Conservation (phyloP, 495 filamentous ascomycete genomes). For the Penicillium alfredii region DNA sequence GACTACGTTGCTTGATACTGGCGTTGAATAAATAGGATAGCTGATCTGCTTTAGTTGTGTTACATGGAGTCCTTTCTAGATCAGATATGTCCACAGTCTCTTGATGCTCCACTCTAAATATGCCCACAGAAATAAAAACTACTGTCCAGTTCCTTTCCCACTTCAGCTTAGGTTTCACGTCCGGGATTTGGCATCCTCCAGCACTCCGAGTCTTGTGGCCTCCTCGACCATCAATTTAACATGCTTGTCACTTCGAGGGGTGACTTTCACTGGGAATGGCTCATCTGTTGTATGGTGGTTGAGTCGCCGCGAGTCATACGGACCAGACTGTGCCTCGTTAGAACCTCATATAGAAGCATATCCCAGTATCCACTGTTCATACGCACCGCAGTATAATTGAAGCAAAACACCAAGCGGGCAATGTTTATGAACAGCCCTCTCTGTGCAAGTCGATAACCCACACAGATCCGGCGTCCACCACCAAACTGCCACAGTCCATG, state of each 20-base stretch:
- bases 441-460: conserved; percentile 41
- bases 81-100: too few relatives aligned
- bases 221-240: conserved; percentile 12
- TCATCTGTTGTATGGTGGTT: conserved; percentile 20
- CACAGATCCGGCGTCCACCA: conserved; percentile 40
- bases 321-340: conserved; percentile 15
- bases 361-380: not conserved
- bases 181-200: not conserved
- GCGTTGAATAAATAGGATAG: too few relatives aligned
- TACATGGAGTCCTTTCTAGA: too few relatives aligned
- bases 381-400: conserved; percentile 30
- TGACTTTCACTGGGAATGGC: conserved; percentile 24
- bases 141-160: too few relatives aligned
- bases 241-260: conserved; percentile 17
- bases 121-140: too few relatives aligned
- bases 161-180: too few relatives aligned
- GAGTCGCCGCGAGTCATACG: conserved; percentile 13
- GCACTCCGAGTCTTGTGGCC: not conserved
- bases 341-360: too few relatives aligned
- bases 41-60: too few relatives aligned
- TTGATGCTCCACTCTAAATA: too few relatives aligned
- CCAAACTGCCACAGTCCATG: conserved; percentile 38
- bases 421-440: conserved; percentile 38
- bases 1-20: not conserved
- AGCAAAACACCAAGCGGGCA: conserved; percentile 40